Base-by-base conservation (phyloP, 345 rosid genomes). In the Nasturtium officinale region DNA sequence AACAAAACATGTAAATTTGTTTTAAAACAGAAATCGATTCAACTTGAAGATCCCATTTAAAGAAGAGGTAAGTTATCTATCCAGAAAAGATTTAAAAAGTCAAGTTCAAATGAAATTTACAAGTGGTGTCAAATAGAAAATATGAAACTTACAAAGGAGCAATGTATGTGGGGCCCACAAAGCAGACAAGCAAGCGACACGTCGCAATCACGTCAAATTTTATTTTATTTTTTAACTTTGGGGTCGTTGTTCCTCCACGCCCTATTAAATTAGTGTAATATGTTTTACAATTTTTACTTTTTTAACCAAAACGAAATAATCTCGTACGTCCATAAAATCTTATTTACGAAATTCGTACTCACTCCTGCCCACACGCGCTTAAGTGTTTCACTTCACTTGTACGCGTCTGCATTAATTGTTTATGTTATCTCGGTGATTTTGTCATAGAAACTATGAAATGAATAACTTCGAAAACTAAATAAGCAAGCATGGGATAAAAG, bases 181-280 rank as follows among this genome's bases (percentile, higher is more conserved):
- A 67, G 75, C 75, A 69, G 79, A 76, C 79, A 76, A 54, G 70
- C 20, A 76, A 55, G 75, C 60, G 75, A 76, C 75, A 69, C 79
- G 79, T 76, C 79, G 52, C 74, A 45, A 76, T 76, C 79, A 76
- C 70, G 30, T 62, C 79, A 54, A n/a, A n/a, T n/a, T n/a, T n/a
- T n/a, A n/a, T n/a, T n/a, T n/a, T n/a, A n/a, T n/a, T n/a, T n/a
- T n/a, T n/a, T n/a, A n/a, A n/a, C n/a, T n/a, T n/a, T n/a, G n/a
- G n/a, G 55, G 69, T 74, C 75, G 74, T 76, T 76, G 69, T 76
- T 61, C 15, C 75, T 69, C 75, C 75, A 69, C 70, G 69, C 65
- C 15, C 76, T 64, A 33, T 16, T 57, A 33, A 62, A 54, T 43
- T 61, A 40, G 2, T 16, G 2, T 16, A 6, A 8, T 13, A 58